Base-by-base conservation (phyloP, 441 rosid genomes). In the Erodium moschatum region DNA sequence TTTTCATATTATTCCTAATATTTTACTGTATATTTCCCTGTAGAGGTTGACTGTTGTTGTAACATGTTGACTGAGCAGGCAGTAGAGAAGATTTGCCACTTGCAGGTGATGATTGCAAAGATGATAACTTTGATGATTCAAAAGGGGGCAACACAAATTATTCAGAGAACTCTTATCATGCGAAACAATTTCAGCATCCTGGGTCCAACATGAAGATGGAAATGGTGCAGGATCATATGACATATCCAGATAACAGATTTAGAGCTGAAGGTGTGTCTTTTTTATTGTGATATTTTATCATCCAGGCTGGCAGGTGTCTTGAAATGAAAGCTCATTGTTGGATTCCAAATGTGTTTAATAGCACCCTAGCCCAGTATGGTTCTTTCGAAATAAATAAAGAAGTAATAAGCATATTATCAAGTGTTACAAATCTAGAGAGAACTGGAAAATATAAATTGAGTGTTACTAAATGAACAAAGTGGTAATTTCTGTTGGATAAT, bases 71-170 rank as follows among this genome's bases (percentile, higher is more conserved):
- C 78, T 76, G 70, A 77, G 81, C 86, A 87, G 99, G 86, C 62
- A 82, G 87, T 79, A 85, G 82, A 72, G 97, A 90, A 75, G 96
- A 92, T 80, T 68, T 80, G 46, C 68, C 78, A 13, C 70, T 50
- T 69, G 66, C 83, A 73, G 61, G 69, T 70, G 92, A 86, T 69
- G 85, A 84, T 72, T 64, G 33, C 66, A 87, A 81, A 72, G 89
- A 85, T 63, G 89, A 82, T 69, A 79, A 72, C 64, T 70, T 12
- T 64, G 87, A 81, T 71, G 76, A 56, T 69, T 56, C 80, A 46
- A 87, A 78, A 74, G 78, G 70, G 44, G 66, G 74, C 42, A 44
- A 62, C 79, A 79, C 75, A 56, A 78, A 77, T 69, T 72, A 65
- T 31, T 52, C 68, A 0, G 90, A 72, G 50, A 74, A 52, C 21